phyloP scores from a whole-genome alignment of 1,284 basidiomycete species.

The Tilletia walkeri region DNA sequence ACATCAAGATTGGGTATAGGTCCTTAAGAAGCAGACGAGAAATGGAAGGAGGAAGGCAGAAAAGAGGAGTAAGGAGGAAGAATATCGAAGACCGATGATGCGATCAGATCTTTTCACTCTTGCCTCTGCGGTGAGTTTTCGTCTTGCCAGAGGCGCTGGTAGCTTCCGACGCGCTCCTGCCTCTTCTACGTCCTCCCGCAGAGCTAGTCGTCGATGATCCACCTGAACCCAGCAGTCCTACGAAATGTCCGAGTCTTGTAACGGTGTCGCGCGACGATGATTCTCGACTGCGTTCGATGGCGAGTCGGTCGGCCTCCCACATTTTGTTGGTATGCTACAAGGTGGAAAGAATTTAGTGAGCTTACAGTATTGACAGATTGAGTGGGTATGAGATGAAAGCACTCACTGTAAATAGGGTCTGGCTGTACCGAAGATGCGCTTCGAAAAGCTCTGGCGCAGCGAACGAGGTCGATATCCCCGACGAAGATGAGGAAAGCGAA shows the following conservation, averaged over 20 bases:
- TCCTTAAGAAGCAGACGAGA: too few species aligned
- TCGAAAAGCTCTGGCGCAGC: background rate
- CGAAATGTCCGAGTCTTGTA: background rate
- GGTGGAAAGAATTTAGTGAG: background rate
- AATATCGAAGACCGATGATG: too few species aligned
- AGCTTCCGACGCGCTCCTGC: background rate
- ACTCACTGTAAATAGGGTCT: constrained; percentile 7
- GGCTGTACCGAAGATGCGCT: constrained; percentile 11
- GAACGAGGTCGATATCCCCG: background rate
- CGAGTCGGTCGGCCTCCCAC: constrained; percentile 13
- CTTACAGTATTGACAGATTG: background rate
- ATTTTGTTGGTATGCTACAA: constrained; percentile 1
- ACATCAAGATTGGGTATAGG: too few species aligned
- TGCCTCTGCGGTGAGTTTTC: too few species aligned
- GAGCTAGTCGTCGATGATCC: background rate
- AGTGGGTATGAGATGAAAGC: background rate
- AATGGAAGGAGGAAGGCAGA: too few species aligned
- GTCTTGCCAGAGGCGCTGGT: too few species aligned
- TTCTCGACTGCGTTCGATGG: constrained; percentile 8
- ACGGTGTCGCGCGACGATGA: background rate
- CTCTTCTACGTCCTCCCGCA: background rate
- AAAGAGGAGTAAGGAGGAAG: too few species aligned
- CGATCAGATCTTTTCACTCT: too few species aligned
- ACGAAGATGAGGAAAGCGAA: background rate
- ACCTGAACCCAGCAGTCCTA: background rate